phyloP scores from a whole-genome alignment of 768 basidiomycete species.

The Coprinellus micaceus region DNA sequence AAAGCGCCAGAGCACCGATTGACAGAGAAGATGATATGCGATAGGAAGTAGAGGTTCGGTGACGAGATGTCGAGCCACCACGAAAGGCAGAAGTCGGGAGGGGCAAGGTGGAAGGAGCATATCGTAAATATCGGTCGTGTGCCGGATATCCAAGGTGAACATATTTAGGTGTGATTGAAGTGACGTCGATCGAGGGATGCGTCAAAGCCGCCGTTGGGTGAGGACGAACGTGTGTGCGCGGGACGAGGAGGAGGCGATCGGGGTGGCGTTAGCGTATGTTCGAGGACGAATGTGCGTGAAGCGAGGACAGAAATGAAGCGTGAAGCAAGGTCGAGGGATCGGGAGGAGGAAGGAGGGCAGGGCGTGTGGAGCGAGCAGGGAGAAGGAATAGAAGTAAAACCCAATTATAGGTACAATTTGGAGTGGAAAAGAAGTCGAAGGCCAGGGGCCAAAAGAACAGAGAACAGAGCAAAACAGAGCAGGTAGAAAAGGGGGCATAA shows the following conservation, averaged over 20 bases:
- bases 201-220: not conserved
- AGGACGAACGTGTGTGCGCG: no score
- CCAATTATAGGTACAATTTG: no score
- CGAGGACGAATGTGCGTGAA: conserved; percentile 11
- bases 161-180: not conserved
- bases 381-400: no score
- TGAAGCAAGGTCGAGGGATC: no score
- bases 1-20: not conserved
- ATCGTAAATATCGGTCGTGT: not conserved
- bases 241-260: not conserved
- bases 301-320: no score
- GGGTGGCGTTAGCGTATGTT: not conserved
- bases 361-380: no score
- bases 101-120: conserved; percentile 5
- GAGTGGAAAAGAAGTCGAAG: no score
- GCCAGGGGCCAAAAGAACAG: not conserved
- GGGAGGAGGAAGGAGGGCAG: no score
- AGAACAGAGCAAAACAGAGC: conserved; percentile 5
- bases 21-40: no score
- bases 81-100: no score
- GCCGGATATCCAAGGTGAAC: not conserved
- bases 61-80: no score
- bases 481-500: conserved; percentile 8
- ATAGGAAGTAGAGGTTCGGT: no score
- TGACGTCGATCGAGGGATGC: not conserved